Conservation (phyloP, 768 basidiomycete genomes). For the Lactarius psammicola region DNA sequence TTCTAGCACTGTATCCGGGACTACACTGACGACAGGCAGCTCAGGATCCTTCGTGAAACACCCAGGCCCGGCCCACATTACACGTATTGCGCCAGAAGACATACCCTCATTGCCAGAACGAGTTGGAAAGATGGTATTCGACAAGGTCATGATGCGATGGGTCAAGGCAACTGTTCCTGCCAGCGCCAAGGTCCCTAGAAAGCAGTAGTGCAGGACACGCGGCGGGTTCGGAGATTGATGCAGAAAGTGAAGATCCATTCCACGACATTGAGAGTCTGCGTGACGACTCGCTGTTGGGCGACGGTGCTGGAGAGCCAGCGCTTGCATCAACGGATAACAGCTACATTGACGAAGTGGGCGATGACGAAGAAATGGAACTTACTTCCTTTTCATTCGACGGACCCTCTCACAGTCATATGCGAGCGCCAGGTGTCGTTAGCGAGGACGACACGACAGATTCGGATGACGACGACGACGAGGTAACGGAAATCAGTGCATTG, state of each 20-base stretch:
- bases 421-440: slow-evolving; percentile 31
- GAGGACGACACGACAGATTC: slow-evolving; percentile 44
- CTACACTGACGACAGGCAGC: slow-evolving; percentile 68
- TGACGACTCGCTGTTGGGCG: slow-evolving; percentile 39
- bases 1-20: slow-evolving; percentile 77
- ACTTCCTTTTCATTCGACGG: slow-evolving; percentile 73
- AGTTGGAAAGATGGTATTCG: slow-evolving; percentile 87
- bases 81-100: slow-evolving; percentile 78
- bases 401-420: slow-evolving; percentile 46
- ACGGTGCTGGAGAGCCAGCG: slow-evolving; percentile 21
- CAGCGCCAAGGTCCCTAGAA: slow-evolving; percentile 32
- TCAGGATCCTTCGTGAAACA: slow-evolving; percentile 85
- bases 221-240: slow-evolving; percentile 39
- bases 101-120: slow-evolving; percentile 69
- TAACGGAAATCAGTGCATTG: slow-evolving; percentile 31
- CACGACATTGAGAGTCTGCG: slow-evolving; percentile 84
- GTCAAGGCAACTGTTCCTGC: slow-evolving; percentile 56
- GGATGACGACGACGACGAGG: slow-evolving; percentile 32
- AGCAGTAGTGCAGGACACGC: slow-evolving; percentile 35
- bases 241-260: slow-evolving; percentile 85
- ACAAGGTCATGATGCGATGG: slow-evolving; percentile 83
- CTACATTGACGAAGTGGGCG: slow-evolving; percentile 52
- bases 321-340: slow-evolving; percentile 23
- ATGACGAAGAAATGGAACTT: slow-evolving; percentile 65
- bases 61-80: slow-evolving; percentile 72